These are phyloP conservation scores for Cyclotella sp. DNA, from an alignment of 108 stramenopile species.

Conservation along the genomic window DNA sequence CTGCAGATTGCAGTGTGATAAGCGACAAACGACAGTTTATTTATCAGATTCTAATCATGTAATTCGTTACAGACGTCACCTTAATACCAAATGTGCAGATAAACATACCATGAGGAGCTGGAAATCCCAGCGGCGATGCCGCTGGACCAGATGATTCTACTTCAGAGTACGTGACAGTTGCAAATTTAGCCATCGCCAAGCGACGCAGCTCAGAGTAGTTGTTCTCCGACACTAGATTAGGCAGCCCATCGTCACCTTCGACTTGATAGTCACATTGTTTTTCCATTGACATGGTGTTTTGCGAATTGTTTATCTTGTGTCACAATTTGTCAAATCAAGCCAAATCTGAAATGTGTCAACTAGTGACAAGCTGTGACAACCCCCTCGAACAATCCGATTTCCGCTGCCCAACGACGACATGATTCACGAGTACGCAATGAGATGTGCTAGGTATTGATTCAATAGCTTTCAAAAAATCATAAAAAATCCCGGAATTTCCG, in stretches of 20 bases:
- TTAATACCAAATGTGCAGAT: not conserved
- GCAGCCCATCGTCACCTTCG: not conserved
- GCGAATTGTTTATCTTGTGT: no score
- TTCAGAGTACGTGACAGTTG: conserved; percentile 57
- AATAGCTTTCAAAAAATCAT: no score
- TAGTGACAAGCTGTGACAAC: no score
- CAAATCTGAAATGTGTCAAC: no score
- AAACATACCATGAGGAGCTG: conserved; percentile 57
- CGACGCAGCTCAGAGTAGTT: not conserved
- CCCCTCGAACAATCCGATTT: no score
- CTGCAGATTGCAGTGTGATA: conserved; percentile 62
- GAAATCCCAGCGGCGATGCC: conserved; percentile 73
- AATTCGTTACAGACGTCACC: not conserved
- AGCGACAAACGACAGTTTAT: not conserved
- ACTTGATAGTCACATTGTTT: not conserved
- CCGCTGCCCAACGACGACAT: no score
- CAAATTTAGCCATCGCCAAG: conserved; percentile 22
- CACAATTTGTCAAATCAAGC: no score
- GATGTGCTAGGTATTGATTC: no score
- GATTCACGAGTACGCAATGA: no score
- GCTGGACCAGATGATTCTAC: conserved; percentile 62
- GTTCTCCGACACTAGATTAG: not conserved
- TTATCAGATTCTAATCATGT: not conserved
- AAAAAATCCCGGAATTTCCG: no score
- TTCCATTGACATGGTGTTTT: not conserved